Evolutionary conservation across 2,329 filamentous ascomycete species (phyloP), one percentile per base, ranked within the genome.

Genomic region (Alternaria sp.): DNA sequence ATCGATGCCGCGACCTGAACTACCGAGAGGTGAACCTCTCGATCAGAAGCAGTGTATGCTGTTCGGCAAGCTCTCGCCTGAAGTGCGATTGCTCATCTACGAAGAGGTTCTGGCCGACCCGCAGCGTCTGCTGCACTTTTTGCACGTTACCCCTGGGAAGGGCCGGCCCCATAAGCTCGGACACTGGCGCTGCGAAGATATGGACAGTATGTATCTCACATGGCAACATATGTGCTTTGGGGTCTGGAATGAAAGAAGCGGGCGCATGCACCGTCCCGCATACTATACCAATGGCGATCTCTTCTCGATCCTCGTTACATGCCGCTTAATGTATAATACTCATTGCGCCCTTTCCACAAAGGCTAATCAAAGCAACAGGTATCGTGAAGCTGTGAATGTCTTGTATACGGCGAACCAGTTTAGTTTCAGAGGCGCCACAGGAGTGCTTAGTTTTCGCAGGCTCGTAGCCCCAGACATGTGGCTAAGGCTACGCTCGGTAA

Each of bases 391-490:
- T 7, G 19, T 66, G 8, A 23, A 59, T 6, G 52, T 64, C 4
- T 30, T 69, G 13, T 69, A 69, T 25, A 46, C 62, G 9, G 44
- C 25, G 8, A 66, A 67, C 30, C 5, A 23, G 3, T 67, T 68
- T 45, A 59, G 54, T 47, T 65, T 69, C 17, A 59, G 54, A 54
- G 65, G 67, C 13, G 45, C 60, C 8, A 19, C 8, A 15, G 58
- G 62, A 1, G 28, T 69, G 15, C 9, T 59, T 5, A 54, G n/a
- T 2, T 51, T 65, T 26, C 43, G 40, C 7, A 57, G 57, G 12
- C n/a, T 54, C 4, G 32, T 64, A 8, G 43, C 57, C 7, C 4
- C 19, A 5, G 5, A 9, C 9, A 54, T 58, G 17, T 69, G 66
- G 66, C 47, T 63, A n/a, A 36, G 4, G 10, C 57, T 69, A 23